Conservation (phyloP, 1,284 basidiomycete species). For the Fomes fomentarius region DNA sequence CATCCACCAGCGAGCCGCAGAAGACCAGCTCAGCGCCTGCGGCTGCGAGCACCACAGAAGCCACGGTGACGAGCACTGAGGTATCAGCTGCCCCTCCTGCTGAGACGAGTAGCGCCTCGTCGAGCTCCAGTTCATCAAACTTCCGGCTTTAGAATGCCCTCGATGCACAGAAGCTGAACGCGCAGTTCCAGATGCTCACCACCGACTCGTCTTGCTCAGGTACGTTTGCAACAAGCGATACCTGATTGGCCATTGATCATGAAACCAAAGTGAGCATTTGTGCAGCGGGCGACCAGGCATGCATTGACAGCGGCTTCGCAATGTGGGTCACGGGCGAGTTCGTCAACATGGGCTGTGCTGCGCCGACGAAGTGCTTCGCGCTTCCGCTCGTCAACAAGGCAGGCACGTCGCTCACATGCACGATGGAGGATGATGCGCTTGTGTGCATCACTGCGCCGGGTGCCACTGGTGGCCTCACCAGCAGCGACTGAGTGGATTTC, state of each 20-base stretch:
- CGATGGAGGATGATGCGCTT: slow-evolving; percentile 50
- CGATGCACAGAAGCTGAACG: slow-evolving; percentile 54
- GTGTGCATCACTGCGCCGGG: slow-evolving; percentile 58
- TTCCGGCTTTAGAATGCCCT: slow-evolving; percentile 49
- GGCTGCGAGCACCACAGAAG: slow-evolving; percentile 15
- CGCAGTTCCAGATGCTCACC: slow-evolving; percentile 47
- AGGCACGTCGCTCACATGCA: slow-evolving; percentile 61
- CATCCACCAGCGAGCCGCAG: slow-evolving; percentile 4
- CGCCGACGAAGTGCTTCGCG: slow-evolving; percentile 48
- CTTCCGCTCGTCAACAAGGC: slow-evolving; percentile 60
- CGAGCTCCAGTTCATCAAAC: slow-evolving; percentile 6
- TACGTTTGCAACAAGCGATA: slow-evolving; percentile 16
- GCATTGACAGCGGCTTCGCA: slow-evolving; percentile 37
- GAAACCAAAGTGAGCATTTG: neutral
- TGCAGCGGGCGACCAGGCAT: slow-evolving; percentile 46
- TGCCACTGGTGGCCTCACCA: slow-evolving; percentile 42
- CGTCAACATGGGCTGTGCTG: slow-evolving; percentile 43
- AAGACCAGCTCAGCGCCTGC: slow-evolving; percentile 15
- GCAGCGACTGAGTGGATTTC: slow-evolving; percentile 21
- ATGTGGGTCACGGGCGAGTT: slow-evolving; percentile 52
- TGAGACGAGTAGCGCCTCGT: slow-evolving; percentile 24
- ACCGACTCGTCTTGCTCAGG: slow-evolving; percentile 42
- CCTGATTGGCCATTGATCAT: neutral
- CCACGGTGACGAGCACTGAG: neutral
- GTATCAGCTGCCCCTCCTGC: neutral